Conservation (phyloP, 345 rosid species). For the Conringia planisiliqua region DNA sequence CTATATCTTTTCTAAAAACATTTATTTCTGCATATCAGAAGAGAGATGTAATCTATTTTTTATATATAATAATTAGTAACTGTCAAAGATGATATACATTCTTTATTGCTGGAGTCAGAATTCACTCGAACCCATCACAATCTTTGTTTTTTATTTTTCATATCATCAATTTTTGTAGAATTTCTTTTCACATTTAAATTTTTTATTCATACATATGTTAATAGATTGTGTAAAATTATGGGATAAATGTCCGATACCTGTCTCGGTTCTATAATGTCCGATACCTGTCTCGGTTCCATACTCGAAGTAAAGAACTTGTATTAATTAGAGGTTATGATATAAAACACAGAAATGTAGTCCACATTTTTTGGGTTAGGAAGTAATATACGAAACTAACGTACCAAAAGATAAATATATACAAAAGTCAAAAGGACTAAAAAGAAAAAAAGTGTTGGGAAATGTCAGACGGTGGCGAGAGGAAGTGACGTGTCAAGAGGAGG, state of each 20-base stretch:
- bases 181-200: not conserved
- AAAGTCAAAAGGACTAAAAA: conserved; percentile 15
- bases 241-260: not conserved
- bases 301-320: not conserved
- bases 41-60: no score
- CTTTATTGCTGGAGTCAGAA: no score
- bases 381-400: not conserved
- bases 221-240: not conserved
- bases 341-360: not conserved
- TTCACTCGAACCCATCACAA: not conserved
- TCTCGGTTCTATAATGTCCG: no score
- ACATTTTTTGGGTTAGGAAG: not conserved
- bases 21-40: no score
- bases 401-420: not conserved
- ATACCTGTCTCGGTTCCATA: not conserved
- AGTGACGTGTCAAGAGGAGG: conserved; percentile 30
- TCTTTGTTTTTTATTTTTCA: not conserved
- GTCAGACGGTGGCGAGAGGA: conserved; percentile 28
- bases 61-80: no score
- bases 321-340: not conserved
- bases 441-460: not conserved
- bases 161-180: not conserved
- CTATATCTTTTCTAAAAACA: no score
- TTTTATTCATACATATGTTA: not conserved
- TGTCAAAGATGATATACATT: not conserved